Base-by-base conservation (phyloP, 2,329 filamentous ascomycete species). In the Grosmannia serpens region DNA sequence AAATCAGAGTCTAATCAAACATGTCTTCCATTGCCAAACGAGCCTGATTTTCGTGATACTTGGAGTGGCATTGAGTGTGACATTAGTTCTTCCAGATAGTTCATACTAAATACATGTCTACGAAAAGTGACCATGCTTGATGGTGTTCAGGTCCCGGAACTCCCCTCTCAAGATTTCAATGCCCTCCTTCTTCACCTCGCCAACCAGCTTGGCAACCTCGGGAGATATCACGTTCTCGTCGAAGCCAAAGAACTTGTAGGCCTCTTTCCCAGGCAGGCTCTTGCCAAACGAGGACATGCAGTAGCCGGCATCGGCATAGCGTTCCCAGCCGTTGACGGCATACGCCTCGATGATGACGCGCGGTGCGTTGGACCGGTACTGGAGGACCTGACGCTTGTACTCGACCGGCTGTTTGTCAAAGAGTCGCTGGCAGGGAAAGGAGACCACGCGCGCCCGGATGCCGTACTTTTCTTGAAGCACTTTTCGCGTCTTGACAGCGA, bases 231-330 rank as follows among this genome's bases (percentile, higher is more conserved):
- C 50, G 20, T n/a, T n/a, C 56, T 70, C 57, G 49, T 79, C 75
- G 61, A 76, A 82, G 0, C 78, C 76, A 62, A 83, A 83, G 62
- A 75, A 74, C 61, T 74, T 73, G 63, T 82, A 82, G 3, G 77
- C 77, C 15, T 71, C 73, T 60, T 74, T 73, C 0, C 77, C 74
- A 0, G 78, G 78, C 60, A 81, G 64, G 22, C 72, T 76, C 61
- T 81, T 74, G 0, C 78, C 79, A 61, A 81, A 82, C 0, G 69
- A 67, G 53, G 70, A 73, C 70, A 82, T 73, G 51, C 71, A 75
- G 53, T 71, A 69, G 0, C 73, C 77, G 0, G 78, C 79, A 65
- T 81, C 74, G 0, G 78, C 78, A 63, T 80, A 82, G 17, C 79
- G 66, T 66, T 81, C 79, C 79, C 79, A 83, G 2, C 78, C 77